Base-by-base conservation (phyloP, 441 rosid genomes). In the Theobroma grandiflorum region DNA sequence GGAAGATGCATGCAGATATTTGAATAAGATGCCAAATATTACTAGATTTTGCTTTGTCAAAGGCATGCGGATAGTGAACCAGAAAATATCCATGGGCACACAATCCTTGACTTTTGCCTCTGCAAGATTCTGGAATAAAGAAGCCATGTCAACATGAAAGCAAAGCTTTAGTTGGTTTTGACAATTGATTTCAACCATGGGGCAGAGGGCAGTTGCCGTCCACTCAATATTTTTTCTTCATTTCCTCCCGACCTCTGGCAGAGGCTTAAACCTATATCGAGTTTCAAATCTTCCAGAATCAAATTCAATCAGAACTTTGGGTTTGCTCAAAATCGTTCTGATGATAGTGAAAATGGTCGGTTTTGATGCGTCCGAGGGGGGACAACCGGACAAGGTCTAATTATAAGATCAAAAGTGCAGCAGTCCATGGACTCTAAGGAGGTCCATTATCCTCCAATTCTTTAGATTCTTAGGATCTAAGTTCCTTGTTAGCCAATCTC, bases 321-420 rank as follows among this genome's bases (percentile, higher is more conserved):
- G 33, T 37, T 63, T 63, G 38, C 68, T 2, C 0, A 31, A 63
- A 63, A 63, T 22, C 42, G 14, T 12, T 5, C 18, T 14, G 43
- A 65, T 35, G 1, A 16, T 35, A 35, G 69, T 65, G 47, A 65
- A 58, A 76, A 65, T 77, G 72, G 74, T 77, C 74, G 66, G 74
- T 49, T 18, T 22, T 52, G 64, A 52, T 37, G 11, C 38, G 31
- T 20, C n/a, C 61, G 31, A 55, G 31, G 26, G 14, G 61, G 8
- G 8, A n/a, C 31, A 26, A 26, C 31, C 31, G 31, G 31, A 26
- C 2, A 55, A 6, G 20, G 5, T 52, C 7, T 15, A 52, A 52
- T 4, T 55, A 6, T n/a, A 55, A 6, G 10, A n/a, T 55, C 16
- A 55, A 22, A 58, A 22, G 35, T 58, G 63, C 9, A 45, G 26